These are phyloP conservation scores for Rhizophora apiculata DNA, from an alignment of 345 rosid species.

Conservation along the genomic window DNA sequence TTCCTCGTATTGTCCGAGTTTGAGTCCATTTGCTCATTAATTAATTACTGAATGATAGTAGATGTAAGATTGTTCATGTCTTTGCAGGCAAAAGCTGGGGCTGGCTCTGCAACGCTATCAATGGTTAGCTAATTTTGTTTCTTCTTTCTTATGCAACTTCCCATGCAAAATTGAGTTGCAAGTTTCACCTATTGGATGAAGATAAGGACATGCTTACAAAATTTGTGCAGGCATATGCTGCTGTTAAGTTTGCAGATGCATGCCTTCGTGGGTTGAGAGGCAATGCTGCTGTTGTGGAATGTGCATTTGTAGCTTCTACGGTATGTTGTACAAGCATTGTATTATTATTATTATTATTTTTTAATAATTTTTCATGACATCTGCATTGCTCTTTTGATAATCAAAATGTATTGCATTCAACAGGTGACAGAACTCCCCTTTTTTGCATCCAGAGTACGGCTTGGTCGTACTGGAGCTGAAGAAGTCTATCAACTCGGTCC, in stretches of 20 bases:
- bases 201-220: background rate
- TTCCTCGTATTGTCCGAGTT: background rate
- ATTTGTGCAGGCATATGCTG: slow-evolving; percentile 78
- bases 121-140: slow-evolving; percentile 51
- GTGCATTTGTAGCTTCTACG: slow-evolving; percentile 80
- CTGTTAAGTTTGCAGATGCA: slow-evolving; percentile 92
- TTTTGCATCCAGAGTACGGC: slow-evolving; percentile 56
- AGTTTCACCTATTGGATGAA: background rate
- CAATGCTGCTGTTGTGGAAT: slow-evolving; percentile 66
- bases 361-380: background rate
- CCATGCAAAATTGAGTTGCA: background rate
- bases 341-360: background rate
- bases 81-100: slow-evolving; percentile 90
- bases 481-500: slow-evolving; percentile 30
- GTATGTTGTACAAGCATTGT: slow-evolving; percentile 22
- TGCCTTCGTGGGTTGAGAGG: slow-evolving; percentile 91
- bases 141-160: background rate
- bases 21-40: background rate
- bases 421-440: slow-evolving; percentile 96
- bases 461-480: slow-evolving; percentile 32
- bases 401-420: background rate
- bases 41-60: background rate
- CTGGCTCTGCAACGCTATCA: slow-evolving; percentile 95
- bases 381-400: background rate
- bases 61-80: background rate